Conservation (phyloP, 768 basidiomycete species). For the Rhizopogon vesiculosus region DNA sequence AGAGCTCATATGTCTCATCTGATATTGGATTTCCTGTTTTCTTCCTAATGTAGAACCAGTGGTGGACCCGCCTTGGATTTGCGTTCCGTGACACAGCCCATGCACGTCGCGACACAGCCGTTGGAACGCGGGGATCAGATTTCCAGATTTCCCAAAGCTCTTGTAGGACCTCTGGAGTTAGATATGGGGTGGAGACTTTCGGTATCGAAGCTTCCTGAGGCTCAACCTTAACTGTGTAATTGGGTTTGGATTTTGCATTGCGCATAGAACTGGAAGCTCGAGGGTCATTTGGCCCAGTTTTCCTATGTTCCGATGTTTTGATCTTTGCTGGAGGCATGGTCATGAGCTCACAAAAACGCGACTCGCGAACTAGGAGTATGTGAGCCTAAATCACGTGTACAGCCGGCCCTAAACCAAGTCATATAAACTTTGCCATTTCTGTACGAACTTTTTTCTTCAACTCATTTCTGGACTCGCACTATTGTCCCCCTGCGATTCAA, state of each 20-base stretch:
- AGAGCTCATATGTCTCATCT: constrained; percentile 17
- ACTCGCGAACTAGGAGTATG: too few species aligned
- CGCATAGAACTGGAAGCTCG: too few species aligned
- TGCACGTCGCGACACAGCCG: constrained; percentile 18
- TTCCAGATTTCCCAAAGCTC: constrained; percentile 28
- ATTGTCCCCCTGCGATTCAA: constrained; percentile 29
- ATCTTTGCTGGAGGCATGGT: neutral
- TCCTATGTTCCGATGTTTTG: too few species aligned
- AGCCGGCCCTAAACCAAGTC: neutral
- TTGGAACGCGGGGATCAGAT: constrained; percentile 22
- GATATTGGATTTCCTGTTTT: constrained; percentile 14
- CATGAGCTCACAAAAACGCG: too few species aligned
- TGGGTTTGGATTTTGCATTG: too few species aligned
- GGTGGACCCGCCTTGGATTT: constrained; percentile 13
- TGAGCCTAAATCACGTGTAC: too few species aligned
- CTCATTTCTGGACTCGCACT: constrained; percentile 32
- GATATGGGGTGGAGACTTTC: neutral
- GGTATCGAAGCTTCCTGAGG: neutral
- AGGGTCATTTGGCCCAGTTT: too few species aligned
- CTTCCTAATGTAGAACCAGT: constrained; percentile 25
- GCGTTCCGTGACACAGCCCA: constrained; percentile 21
- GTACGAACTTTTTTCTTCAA: constrained; percentile 3
- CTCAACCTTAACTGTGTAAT: neutral
- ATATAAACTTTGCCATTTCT: neutral
- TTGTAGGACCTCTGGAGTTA: constrained; percentile 5